Conservation (phyloP, 2,329 filamentous ascomycete genomes). For the Albophoma yamanashiensis region DNA sequence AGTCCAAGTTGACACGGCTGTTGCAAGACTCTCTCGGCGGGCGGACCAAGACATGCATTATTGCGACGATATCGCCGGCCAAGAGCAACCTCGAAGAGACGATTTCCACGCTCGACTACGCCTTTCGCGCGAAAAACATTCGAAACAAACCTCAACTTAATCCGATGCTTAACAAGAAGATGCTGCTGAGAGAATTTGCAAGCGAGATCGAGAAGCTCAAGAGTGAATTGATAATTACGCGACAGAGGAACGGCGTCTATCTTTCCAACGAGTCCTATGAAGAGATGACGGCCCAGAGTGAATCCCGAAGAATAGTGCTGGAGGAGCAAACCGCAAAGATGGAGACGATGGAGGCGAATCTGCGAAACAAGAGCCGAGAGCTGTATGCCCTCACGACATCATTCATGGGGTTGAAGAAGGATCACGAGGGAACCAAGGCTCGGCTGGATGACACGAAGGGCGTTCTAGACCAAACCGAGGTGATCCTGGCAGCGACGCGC, state of each 20-base stretch:
- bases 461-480: constrained; percentile 78
- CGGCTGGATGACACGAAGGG: constrained; percentile 70
- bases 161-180: constrained; percentile 85
- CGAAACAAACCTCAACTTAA: constrained; percentile 96
- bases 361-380: constrained; percentile 90
- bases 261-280: constrained; percentile 82
- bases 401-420: constrained; percentile 81
- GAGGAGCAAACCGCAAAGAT: constrained; percentile 91
- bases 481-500: constrained; percentile 67
- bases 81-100: constrained; percentile 96
- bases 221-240: constrained; percentile 82
- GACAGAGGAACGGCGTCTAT: constrained; percentile 92
- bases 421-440: constrained; percentile 66
- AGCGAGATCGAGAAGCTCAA: constrained; percentile 90
- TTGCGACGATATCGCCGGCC: constrained; percentile 88
- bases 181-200: constrained; percentile 80
- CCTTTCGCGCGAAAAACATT: constrained; percentile 96
- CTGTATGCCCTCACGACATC: constrained; percentile 76
- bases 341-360: constrained; percentile 79
- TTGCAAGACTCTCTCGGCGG: constrained; percentile 95
- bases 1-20: constrained; percentile 90
- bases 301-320: constrained; percentile 80
- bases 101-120: constrained; percentile 95
- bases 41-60: constrained; percentile 95
- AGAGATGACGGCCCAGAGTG: constrained; percentile 82